Conservation (phyloP, 2,329 filamentous ascomycete species). For the Rhynchosporium secalis region DNA sequence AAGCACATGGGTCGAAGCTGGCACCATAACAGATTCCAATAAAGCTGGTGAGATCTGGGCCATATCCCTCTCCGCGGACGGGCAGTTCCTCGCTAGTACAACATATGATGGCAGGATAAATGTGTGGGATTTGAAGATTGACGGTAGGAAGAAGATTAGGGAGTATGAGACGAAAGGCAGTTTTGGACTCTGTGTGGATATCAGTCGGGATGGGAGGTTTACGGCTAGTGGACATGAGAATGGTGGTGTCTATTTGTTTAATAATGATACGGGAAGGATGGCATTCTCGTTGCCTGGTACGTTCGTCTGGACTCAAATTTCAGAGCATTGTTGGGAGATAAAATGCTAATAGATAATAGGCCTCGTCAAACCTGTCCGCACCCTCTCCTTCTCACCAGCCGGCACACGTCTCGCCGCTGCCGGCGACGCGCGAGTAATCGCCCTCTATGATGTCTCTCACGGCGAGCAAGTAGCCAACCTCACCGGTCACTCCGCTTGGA, state of each 20-base stretch:
- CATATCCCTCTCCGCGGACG: slow-evolving; percentile 79
- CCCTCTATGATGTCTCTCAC: slow-evolving; percentile 86
- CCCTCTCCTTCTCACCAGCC: slow-evolving; percentile 84
- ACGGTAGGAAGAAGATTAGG: slow-evolving; percentile 63
- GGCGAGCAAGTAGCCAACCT: slow-evolving; percentile 91
- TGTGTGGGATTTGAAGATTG: slow-evolving; percentile 70
- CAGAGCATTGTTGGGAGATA: neutral
- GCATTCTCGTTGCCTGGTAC: slow-evolving; percentile 80
- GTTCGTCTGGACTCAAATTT: slow-evolving; percentile 30
- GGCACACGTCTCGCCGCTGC: slow-evolving; percentile 83
- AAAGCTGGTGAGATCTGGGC: slow-evolving; percentile 81
- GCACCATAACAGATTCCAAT: slow-evolving; percentile 53
- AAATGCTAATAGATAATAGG: slow-evolving; percentile 50
- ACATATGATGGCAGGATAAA: slow-evolving; percentile 86
- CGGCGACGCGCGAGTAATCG: slow-evolving; percentile 85
- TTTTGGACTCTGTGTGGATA: slow-evolving; percentile 85
- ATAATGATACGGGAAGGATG: slow-evolving; percentile 83
- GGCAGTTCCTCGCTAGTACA: slow-evolving; percentile 80
- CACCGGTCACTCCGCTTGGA: slow-evolving; percentile 78
- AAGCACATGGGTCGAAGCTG: slow-evolving; percentile 53
- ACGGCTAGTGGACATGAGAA: slow-evolving; percentile 93
- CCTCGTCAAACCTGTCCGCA: slow-evolving; percentile 81
- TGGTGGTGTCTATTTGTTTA: slow-evolving; percentile 90
- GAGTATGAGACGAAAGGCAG: slow-evolving; percentile 91
- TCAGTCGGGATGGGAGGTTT: slow-evolving; percentile 76